Evolutionary conservation across 768 basidiomycete species (phyloP).

Genomic region (Suillus clintonianus): DNA sequence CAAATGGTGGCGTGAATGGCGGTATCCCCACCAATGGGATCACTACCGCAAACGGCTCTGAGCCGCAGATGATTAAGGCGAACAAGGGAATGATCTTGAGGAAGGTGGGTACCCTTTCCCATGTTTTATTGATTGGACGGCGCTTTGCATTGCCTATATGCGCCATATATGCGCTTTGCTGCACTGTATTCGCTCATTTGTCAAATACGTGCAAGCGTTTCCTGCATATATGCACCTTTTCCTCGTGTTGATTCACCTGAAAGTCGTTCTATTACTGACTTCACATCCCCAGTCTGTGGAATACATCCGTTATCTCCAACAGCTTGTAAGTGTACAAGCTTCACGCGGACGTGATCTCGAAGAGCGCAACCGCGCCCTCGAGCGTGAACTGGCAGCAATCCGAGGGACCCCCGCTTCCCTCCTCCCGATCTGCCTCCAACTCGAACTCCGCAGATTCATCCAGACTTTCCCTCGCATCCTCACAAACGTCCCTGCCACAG

Average conservation of each 20-base stretch:
- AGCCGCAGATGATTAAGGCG: conserved; percentile 68
- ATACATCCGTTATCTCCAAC: conserved; percentile 76
- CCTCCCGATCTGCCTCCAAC: not conserved
- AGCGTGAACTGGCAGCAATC: conserved; percentile 27
- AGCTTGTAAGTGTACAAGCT: conserved; percentile 80
- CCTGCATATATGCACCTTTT: not conserved
- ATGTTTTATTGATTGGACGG: conserved; percentile 25
- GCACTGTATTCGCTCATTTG: not conserved
- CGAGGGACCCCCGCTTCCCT: conserved; percentile 11
- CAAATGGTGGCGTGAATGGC: conserved; percentile 20
- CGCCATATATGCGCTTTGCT: not conserved
- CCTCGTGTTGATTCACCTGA: not conserved
- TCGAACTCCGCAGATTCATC: not conserved
- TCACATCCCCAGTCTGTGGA: conserved; percentile 43
- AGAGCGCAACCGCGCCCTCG: conserved; percentile 54
- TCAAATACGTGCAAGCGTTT: not conserved
- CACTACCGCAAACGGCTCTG: conserved; percentile 20
- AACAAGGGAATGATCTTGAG: conserved; percentile 94
- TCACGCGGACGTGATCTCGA: conserved; percentile 79
- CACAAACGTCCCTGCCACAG: not conserved
- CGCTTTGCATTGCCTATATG: conserved; percentile 10
- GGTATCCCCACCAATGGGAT: conserved; percentile 14
- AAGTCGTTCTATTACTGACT: not conserved
- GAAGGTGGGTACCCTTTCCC: conserved; percentile 47
- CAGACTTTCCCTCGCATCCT: not conserved